phyloP scores from a whole-genome alignment of 768 basidiomycete species.

The Panaeolus papilionaceus region DNA sequence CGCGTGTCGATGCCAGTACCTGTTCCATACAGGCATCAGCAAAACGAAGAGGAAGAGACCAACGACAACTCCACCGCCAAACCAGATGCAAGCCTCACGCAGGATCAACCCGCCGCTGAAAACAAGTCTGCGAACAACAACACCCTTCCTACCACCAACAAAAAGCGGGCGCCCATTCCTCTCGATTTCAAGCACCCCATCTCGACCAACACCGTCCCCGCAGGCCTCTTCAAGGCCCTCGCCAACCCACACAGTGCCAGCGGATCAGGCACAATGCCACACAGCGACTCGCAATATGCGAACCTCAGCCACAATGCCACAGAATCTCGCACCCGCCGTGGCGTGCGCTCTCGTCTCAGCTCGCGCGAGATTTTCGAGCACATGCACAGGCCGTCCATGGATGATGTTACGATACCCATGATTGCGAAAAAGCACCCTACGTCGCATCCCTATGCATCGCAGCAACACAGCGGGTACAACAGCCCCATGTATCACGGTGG shows the following conservation, averaged over 20 bases:
- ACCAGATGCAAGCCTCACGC: conserved; percentile 34
- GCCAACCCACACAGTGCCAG: conserved; percentile 37
- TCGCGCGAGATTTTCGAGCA: conserved; percentile 80
- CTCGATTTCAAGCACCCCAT: conserved; percentile 67
- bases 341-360: conserved; percentile 77
- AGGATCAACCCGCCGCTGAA: conserved; percentile 16
- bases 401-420: conserved; percentile 71
- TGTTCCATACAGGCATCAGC: not conserved
- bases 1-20: conserved; percentile 12
- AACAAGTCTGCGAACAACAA: conserved; percentile 28
- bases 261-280: conserved; percentile 10
- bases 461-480: conserved; percentile 30
- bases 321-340: conserved; percentile 64
- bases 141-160: conserved; percentile 34
- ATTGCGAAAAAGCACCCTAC: conserved; percentile 60
- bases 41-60: conserved; percentile 19
- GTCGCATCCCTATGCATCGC: conserved; percentile 36
- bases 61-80: conserved; percentile 45
- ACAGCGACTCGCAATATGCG: conserved; percentile 14
- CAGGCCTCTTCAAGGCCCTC: conserved; percentile 85
- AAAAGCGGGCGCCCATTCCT: conserved; percentile 78
- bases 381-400: conserved; percentile 73
- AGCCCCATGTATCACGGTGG: conserved; percentile 3
- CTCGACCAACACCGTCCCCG: conserved; percentile 79
- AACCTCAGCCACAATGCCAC: conserved; percentile 43